Evolutionary conservation across 2,329 filamentous ascomycete genomes (phyloP), one percentile per base, ranked within the genome.

Genomic region (Xylaria multiplex): DNA sequence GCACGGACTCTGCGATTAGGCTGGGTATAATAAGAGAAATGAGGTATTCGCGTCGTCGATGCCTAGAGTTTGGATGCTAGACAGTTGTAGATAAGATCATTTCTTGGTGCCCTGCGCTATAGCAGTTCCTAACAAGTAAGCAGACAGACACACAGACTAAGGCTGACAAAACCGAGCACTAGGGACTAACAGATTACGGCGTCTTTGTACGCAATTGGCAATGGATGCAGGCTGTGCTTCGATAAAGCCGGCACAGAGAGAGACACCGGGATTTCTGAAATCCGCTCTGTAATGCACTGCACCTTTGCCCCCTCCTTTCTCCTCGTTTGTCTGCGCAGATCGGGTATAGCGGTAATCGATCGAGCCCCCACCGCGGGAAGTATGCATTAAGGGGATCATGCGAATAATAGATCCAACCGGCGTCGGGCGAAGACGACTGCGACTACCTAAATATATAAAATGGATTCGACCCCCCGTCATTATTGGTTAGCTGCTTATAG

Each of bases 101-200:
- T 22, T 19, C 52, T 53, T 6, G 35, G 2, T 19, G 19, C 19
- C 19, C 19, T 19, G 19, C 11, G 11, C 27, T 27, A 37, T 8
- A 37, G 35, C 6, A 27, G 27, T 27, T 27, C 27, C 27, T 27
- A 37, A 37, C 35, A 13, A 37, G 35, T 37, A 37, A 37, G 35
- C 35, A 37, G 35, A 13, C 11, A 37, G 54, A 40, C 30, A 50
- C 52, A 46, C 30, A 50, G 58, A 46, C 58, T 42, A 58, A 53
- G 45, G 57, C 57, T 65, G 57, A 65, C 63, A 54, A 61, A 45
- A 40, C 24, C n/a, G 42, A 19, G 42, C 35, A 27, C 52, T n/a
- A 24, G n/a, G 14, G 13, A 27, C 27, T 30, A 11, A 30, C 6
- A 2, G 32, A 16, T 22, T 6, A 5, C 35, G 24, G 37, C 46